Evolutionary conservation across 2,329 filamentous ascomycete species (phyloP), one percentile per base, ranked within the genome.

Genomic region (Colletotrichum sp.): DNA sequence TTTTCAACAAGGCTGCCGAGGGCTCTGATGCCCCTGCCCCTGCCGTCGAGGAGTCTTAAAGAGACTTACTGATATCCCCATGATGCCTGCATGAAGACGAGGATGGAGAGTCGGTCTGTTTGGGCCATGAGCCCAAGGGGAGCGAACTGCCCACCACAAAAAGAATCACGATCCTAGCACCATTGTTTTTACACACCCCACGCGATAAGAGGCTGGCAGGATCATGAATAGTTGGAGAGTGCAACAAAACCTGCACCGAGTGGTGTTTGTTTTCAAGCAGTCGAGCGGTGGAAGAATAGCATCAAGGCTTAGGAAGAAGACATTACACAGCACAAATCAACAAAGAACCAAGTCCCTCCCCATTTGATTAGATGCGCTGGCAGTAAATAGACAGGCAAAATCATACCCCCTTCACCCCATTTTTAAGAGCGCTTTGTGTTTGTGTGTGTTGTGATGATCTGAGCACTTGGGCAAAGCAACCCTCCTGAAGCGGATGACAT

Each of bases 1-100:
- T 98, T 75, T 98, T 98, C 89, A 88, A 52, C 44, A 52, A 87
- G 79, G 88, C 90, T 85, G 81, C 81, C 34, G 81, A 81, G 70
- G 80, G 80, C 63, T 79, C 80, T 62, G 55, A 16, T 18, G 77
- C 78, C 30, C 77, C 81, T 59, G 79, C 79, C 26, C 81, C 84
- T 77, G 63, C 30, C n/a, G 18, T n/a, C n/a, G 18, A 64, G 28
- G 77, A 78, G 75, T 49, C 59, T 32, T 76, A 76, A 21, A 44
- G n/a, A 74, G 30, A 52, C 30, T 49, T 10, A 7, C 59, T 60
- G 44, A 44, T 44, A 32, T 13, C 28, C 39, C 28, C 39, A 21
- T 30, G 44, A 52, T 62, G 15, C 32, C 55, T 28, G 39, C 39
- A 24, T 68, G 34, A 62, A 49, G 62, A 68, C 13, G 63, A 72